Percentiles rank a stretch among this genome's conserved stretches.
Evolutionary conservation across 1,284 basidiomycete species (phyloP).

Genomic region (Athelia sp.): DNA sequence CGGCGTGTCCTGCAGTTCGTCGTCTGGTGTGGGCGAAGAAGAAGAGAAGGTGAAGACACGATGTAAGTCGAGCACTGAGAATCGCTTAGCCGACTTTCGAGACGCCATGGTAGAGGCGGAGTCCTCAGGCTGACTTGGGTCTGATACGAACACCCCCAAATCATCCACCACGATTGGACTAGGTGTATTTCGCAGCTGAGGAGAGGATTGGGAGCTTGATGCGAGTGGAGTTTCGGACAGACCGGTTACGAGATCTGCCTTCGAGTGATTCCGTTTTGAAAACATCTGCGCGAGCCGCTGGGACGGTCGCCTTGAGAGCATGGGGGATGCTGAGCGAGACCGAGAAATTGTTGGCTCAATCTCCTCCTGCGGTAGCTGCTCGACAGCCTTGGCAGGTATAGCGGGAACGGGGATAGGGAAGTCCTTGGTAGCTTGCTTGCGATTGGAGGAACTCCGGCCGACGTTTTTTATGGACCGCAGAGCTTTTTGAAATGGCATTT

Average conservation of each 20-base stretch:
- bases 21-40: constrained; percentile 24
- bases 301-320: not conserved
- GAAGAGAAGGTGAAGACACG: constrained; percentile 25
- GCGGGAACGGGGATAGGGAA: constrained; percentile 17
- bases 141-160: not conserved
- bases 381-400: constrained; percentile 5
- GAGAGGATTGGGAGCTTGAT: constrained; percentile 1
- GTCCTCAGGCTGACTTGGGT: constrained; percentile 12
- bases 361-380: not conserved
- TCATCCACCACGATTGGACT: not conserved
- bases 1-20: constrained; percentile 17
- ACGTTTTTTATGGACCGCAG: constrained; percentile 59
- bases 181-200: not conserved
- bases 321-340: not conserved
- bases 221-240: not conserved
- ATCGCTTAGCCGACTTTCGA: constrained; percentile 12
- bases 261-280: not conserved
- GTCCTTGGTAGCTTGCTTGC: constrained; percentile 34
- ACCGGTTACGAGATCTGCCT: not conserved
- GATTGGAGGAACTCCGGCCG: constrained; percentile 29
- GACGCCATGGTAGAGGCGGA: constrained; percentile 7
- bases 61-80: constrained; percentile 28
- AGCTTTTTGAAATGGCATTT: constrained; percentile 53
- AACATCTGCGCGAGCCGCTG: not conserved
- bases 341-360: not conserved